A percentile compares a stretch with the other conserved stretches of the same genome.
Conservation (phyloP, 495 filamentous ascomycete genomes). For the Daldinia caldariorum region DNA sequence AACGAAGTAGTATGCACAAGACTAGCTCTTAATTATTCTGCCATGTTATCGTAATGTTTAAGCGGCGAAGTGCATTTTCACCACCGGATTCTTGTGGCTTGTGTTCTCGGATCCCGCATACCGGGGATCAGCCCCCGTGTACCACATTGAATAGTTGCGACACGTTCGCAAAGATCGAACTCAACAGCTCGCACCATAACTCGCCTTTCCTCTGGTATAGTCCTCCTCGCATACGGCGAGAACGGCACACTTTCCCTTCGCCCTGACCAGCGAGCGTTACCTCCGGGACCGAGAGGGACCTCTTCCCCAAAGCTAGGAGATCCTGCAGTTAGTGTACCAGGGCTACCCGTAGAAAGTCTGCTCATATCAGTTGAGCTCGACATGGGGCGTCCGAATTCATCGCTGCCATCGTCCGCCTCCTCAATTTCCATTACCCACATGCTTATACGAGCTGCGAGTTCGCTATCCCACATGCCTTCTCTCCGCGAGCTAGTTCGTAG, state of each 20-base stretch:
- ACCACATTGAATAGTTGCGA: slow-evolving; percentile 60
- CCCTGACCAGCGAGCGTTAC: slow-evolving; percentile 52
- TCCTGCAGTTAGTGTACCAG: slow-evolving; percentile 37
- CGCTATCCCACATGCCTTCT: slow-evolving; percentile 73
- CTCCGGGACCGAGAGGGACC: slow-evolving; percentile 54
- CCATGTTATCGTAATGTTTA: background rate
- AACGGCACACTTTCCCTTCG: slow-evolving; percentile 46
- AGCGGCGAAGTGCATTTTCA: slow-evolving; percentile 35
- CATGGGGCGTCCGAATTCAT: slow-evolving; percentile 45
- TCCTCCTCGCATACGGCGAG: slow-evolving; percentile 34
- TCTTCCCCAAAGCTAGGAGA: slow-evolving; percentile 50
- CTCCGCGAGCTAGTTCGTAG: slow-evolving; percentile 63
- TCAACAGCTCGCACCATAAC: slow-evolving; percentile 65
- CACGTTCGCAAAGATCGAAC: slow-evolving; percentile 61
- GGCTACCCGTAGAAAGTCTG: slow-evolving; percentile 44
- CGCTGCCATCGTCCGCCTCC: slow-evolving; percentile 57
- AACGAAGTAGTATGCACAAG: slow-evolving; percentile 10
- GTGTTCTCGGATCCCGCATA: slow-evolving; percentile 56
- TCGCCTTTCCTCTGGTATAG: slow-evolving; percentile 58
- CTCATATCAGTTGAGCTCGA: slow-evolving; percentile 46
- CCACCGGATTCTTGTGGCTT: slow-evolving; percentile 58
- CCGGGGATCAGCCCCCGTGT: slow-evolving; percentile 60
- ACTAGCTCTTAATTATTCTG: slow-evolving; percentile 17
- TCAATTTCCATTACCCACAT: slow-evolving; percentile 66
- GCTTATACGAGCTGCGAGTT: slow-evolving; percentile 62